phyloP scores from a whole-genome alignment of 768 basidiomycete genomes.

The Trametes sanguinea region DNA sequence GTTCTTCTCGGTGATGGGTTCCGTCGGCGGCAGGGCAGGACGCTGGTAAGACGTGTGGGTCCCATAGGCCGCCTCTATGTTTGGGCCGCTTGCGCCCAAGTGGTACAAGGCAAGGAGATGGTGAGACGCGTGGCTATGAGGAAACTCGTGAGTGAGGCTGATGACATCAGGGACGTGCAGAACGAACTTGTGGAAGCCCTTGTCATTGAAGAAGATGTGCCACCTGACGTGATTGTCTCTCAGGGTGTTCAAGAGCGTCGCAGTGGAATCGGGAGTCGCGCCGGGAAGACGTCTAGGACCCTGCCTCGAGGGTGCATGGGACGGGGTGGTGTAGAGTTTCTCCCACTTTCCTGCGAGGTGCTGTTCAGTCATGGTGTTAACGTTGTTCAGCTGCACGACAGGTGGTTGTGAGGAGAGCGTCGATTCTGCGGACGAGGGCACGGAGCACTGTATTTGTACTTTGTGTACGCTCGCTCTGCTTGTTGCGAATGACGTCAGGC shows the following conservation, averaged over 20 bases:
- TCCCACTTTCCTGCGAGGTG: slow-evolving; percentile 24
- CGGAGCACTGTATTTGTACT: no score
- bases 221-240: slow-evolving; percentile 35
- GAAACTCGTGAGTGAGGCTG: neutral
- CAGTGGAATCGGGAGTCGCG: slow-evolving; percentile 35
- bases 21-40: slow-evolving; percentile 44
- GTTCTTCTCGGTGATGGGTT: slow-evolving; percentile 46
- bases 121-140: slow-evolving; percentile 55
- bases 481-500: no score
- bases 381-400: no score
- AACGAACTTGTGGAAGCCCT: slow-evolving; percentile 39
- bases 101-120: slow-evolving; percentile 58
- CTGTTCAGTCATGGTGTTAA: neutral
- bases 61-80: slow-evolving; percentile 44
- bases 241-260: slow-evolving; percentile 25
- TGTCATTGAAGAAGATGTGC: slow-evolving; percentile 40
- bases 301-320: slow-evolving; percentile 33
- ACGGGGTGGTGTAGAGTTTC: slow-evolving; percentile 36
- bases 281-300: slow-evolving; percentile 41
- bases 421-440: no score
- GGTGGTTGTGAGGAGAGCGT: no score
- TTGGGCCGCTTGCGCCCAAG: slow-evolving; percentile 49
- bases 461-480: no score
- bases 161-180: neutral
- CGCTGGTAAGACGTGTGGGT: slow-evolving; percentile 39